Evolutionary conservation across 805 yeast genomes (phyloP).

Genomic region (Barnettozyma sucrosica): DNA sequence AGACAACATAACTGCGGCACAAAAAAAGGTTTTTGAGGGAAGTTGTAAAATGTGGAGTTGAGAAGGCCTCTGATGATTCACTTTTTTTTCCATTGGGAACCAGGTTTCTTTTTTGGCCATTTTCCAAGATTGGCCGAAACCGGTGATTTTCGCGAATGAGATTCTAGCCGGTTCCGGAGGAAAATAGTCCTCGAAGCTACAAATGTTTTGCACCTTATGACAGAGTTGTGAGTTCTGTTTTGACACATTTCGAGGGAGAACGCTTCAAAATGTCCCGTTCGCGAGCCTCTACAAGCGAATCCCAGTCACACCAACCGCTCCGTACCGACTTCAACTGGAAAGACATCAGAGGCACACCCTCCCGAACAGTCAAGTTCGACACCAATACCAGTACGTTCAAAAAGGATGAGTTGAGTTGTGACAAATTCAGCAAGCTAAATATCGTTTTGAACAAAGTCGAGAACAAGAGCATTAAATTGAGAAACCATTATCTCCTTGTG

Average conservation of each 20-base stretch:
- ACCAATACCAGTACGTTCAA: slow-evolving; percentile 9
- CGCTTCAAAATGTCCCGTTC: slow-evolving; percentile 3
- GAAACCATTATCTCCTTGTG: slow-evolving; percentile 8
- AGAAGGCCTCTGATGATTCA: slow-evolving; percentile 2
- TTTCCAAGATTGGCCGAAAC: not conserved
- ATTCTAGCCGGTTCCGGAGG: slow-evolving; percentile 4
- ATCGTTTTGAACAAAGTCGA: slow-evolving; percentile 20
- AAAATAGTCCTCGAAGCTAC: no score
- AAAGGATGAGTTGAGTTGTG: slow-evolving; percentile 15
- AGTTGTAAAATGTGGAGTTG: not conserved
- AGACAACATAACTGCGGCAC: slow-evolving; percentile 2
- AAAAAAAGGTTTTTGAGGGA: not conserved
- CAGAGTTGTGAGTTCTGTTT: not conserved
- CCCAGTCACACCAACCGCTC: not conserved
- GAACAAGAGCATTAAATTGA: slow-evolving; percentile 14
- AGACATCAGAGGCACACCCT: slow-evolving; percentile 19
- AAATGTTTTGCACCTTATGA: no score
- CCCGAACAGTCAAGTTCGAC: slow-evolving; percentile 14
- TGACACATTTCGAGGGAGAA: no score
- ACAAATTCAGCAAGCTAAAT: slow-evolving; percentile 14
- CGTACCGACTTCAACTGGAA: slow-evolving; percentile 10
- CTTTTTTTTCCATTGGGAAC: not conserved
- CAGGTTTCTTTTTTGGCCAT: not conserved
- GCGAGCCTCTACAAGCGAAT: slow-evolving; percentile 1
- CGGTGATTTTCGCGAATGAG: not conserved